These are phyloP conservation scores for Zea mays DNA, from an alignment of 176 grass and related monocot species.

Conservation along the genomic window Zm-B73-REFERENCE-NAM-5.0 NC_050099.1:196760501-196761000, in stretches of 20 bases:
- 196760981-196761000: constrained; percentile 3
- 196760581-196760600: not conserved
- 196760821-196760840: not conserved
- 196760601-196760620: constrained; percentile 11
- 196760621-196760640: constrained; percentile 42
- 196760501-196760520: constrained; percentile 86
- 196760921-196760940: not conserved
- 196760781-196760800: not conserved
- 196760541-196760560: not conserved
- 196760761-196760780: not conserved
- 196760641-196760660: constrained; percentile 94
- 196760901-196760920: not conserved
- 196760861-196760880: constrained; percentile 18
- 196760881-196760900: not conserved
- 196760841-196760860: not conserved
- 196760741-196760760: constrained; percentile 59
- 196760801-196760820: not conserved
- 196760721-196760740: constrained; percentile 97
- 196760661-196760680: constrained; percentile 94
- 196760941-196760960: constrained; percentile 5
- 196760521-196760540: constrained; percentile 35
- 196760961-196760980: not conserved
- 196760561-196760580: constrained; percentile 8
- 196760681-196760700: constrained; percentile 94
- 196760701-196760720: constrained; percentile 97